Evolutionary conservation across 805 yeast genomes (phyloP).

Genomic region (Ogataea kodamae): DNA sequence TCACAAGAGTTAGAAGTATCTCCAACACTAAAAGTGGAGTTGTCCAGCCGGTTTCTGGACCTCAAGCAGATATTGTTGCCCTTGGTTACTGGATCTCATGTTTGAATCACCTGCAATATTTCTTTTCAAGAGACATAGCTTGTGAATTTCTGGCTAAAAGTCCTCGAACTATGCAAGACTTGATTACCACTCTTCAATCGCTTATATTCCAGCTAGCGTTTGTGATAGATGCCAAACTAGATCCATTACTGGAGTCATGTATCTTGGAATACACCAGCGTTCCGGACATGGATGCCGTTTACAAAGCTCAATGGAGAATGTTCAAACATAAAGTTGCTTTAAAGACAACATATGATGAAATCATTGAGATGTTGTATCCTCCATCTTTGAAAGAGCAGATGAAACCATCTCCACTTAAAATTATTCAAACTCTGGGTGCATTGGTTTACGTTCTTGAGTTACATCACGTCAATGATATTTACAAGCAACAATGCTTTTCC

Average conservation of each 20-base stretch:
- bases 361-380: slow-evolving; percentile 73
- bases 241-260: slow-evolving; percentile 58
- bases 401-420: slow-evolving; percentile 83
- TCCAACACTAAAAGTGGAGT: slow-evolving; percentile 61
- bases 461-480: slow-evolving; percentile 73
- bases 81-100: slow-evolving; percentile 89
- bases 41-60: slow-evolving; percentile 27
- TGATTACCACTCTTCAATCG: slow-evolving; percentile 53
- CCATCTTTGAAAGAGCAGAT: slow-evolving; percentile 77
- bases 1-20: slow-evolving; percentile 57
- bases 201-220: slow-evolving; percentile 63
- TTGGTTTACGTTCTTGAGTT: slow-evolving; percentile 78
- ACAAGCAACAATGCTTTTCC: slow-evolving; percentile 75
- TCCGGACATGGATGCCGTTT: slow-evolving; percentile 75
- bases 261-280: slow-evolving; percentile 74
- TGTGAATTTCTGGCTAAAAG: slow-evolving; percentile 46
- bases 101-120: slow-evolving; percentile 71
- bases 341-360: slow-evolving; percentile 63
- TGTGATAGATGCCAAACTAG: slow-evolving; percentile 60
- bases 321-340: slow-evolving; percentile 42
- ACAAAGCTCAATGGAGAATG: slow-evolving; percentile 64
- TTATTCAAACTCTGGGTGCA: slow-evolving; percentile 86
- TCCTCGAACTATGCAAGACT: slow-evolving; percentile 59
- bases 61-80: slow-evolving; percentile 56
- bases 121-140: slow-evolving; percentile 62